These are phyloP conservation scores for Penicillium palitans DNA, from an alignment of 2,329 filamentous ascomycete species.

Conservation along the genomic window DNA sequence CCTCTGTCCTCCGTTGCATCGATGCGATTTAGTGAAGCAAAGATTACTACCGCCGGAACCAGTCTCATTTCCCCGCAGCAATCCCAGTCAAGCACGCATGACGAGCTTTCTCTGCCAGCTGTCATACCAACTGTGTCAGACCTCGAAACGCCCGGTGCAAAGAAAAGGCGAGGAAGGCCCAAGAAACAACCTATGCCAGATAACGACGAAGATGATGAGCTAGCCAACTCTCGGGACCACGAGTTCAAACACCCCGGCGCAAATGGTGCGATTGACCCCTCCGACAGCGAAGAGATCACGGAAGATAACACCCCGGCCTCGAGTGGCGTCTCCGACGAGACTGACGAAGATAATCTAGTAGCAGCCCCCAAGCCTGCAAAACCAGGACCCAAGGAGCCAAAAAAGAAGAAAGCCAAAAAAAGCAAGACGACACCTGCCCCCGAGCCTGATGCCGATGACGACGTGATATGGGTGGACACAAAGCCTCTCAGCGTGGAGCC, in stretches of 20 bases:
- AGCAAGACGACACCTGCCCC: slow-evolving; percentile 43
- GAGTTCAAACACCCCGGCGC: not conserved
- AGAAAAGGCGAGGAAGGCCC: slow-evolving; percentile 33
- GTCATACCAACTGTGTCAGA: slow-evolving; percentile 18
- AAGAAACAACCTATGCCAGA: slow-evolving; percentile 32
- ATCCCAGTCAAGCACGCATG: slow-evolving; percentile 24
- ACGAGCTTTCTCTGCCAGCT: slow-evolving; percentile 33
- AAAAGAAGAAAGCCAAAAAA: slow-evolving; percentile 49
- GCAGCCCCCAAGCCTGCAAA: slow-evolving; percentile 6
- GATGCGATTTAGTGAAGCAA: slow-evolving; percentile 25
- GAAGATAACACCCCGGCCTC: slow-evolving; percentile 16
- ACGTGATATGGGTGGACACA: slow-evolving; percentile 46
- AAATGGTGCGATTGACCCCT: slow-evolving; percentile 13
- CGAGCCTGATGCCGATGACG: slow-evolving; percentile 38
- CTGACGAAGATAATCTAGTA: slow-evolving; percentile 8
- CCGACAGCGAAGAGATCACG: slow-evolving; percentile 24
- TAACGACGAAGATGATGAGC: slow-evolving; percentile 33
- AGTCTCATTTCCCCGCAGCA: slow-evolving; percentile 17
- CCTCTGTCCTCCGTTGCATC: slow-evolving; percentile 40
- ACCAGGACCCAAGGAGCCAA: slow-evolving; percentile 29
- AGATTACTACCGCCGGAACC: slow-evolving; percentile 21
- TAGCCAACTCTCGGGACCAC: slow-evolving; percentile 17
- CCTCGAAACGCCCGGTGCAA: slow-evolving; percentile 24
- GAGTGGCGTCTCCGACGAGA: slow-evolving; percentile 4
- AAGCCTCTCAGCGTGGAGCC: slow-evolving; percentile 16